Evolutionary conservation across 2,329 filamentous ascomycete species (phyloP).

Genomic region (Neodidymelliopsis sp.): DNA sequence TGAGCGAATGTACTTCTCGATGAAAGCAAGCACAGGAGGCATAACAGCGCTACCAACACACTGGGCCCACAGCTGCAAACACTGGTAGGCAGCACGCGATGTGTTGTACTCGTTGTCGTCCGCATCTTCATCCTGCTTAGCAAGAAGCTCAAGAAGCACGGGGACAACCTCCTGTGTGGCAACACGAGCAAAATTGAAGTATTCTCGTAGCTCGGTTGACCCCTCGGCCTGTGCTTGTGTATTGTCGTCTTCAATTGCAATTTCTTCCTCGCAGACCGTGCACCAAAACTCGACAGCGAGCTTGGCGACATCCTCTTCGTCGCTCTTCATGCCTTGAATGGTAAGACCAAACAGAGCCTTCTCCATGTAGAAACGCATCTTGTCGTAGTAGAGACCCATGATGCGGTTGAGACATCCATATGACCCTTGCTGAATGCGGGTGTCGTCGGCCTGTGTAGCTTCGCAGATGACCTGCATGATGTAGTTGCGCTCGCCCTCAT

Average conservation of each 20-base stretch:
- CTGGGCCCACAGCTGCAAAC: constrained; percentile 92
- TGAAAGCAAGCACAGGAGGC: constrained; percentile 84
- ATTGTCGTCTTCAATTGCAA: constrained; percentile 97
- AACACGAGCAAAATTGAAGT: constrained; percentile 94
- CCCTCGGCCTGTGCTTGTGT: constrained; percentile 74
- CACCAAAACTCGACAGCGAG: constrained; percentile 99
- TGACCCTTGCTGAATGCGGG: constrained; percentile 90
- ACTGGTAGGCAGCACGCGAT: constrained; percentile 94
- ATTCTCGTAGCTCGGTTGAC: constrained; percentile 83
- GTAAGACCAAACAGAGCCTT: constrained; percentile 98
- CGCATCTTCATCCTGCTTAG: constrained; percentile 97
- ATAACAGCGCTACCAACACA: constrained; percentile 87
- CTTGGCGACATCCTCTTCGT: constrained; percentile 97
- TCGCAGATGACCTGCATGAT: constrained; percentile 99
- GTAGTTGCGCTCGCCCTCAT: constrained; percentile 98
- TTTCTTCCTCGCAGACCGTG: constrained; percentile 99
- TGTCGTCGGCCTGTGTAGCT: constrained; percentile 92
- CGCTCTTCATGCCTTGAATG: constrained; percentile 97
- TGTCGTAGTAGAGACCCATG: constrained; percentile 98
- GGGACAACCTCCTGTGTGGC: constrained; percentile 94
- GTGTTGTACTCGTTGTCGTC: constrained; percentile 97
- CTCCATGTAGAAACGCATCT: constrained; percentile 99
- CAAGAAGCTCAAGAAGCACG: constrained; percentile 84
- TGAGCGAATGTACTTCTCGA: constrained; percentile 86
- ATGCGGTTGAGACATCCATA: constrained; percentile 98